phyloP scores from a whole-genome alignment of 163 green algal species.

The Dunaliella salina region DNA sequence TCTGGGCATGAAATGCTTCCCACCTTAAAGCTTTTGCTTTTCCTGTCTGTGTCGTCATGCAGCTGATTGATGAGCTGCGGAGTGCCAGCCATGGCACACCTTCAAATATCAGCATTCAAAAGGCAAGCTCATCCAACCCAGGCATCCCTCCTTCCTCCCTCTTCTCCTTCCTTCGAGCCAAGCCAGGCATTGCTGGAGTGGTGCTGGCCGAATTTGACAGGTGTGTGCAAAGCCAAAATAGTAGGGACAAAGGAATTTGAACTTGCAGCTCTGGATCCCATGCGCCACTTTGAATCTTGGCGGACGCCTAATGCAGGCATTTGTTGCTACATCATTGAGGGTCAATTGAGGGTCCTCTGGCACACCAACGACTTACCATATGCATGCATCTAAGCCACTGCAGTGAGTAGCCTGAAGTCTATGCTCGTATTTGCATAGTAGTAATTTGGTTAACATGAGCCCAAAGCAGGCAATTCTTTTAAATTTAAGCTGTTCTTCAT shows the following conservation, averaged over 20 bases:
- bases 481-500: neutral
- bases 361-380: neutral
- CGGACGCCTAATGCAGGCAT: too few species aligned
- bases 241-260: too few species aligned
- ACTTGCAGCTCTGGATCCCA: too few species aligned
- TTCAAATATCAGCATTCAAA: neutral
- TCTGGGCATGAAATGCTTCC: too few species aligned
- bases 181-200: slow-evolving; percentile 43
- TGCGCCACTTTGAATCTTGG: too few species aligned
- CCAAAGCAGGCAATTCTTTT: neutral
- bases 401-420: too few species aligned
- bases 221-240: neutral
- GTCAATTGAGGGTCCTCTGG: too few species aligned
- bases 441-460: neutral
- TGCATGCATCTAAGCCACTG: neutral
- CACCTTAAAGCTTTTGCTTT: neutral
- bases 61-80: slow-evolving; percentile 6
- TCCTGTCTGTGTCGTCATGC: neutral
- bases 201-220: slow-evolving; percentile 63
- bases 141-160: slow-evolving; percentile 70
- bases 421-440: neutral
- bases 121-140: slow-evolving; percentile 42
- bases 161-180: slow-evolving; percentile 57
- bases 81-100: neutral
- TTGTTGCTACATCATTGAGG: too few species aligned